These are phyloP conservation scores for Tulasnella sp. DNA, from an alignment of 768 basidiomycete species.

Conservation along the genomic window DNA sequence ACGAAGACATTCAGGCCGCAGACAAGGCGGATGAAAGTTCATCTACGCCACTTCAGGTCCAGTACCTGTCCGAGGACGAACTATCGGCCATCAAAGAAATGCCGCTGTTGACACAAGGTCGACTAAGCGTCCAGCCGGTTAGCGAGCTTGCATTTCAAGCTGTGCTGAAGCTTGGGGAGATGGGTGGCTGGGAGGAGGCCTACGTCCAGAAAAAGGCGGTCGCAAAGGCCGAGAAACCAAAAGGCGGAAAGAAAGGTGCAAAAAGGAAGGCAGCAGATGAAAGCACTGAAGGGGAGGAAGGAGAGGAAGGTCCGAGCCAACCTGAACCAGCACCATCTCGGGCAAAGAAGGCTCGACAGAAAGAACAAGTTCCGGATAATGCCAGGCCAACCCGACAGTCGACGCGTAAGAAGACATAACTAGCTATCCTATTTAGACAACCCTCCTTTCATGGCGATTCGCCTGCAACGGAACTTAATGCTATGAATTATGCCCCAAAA, in stretches of 20 bases:
- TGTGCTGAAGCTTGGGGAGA: slow-evolving; percentile 57
- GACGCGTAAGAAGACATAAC: background rate
- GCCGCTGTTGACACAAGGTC: slow-evolving; percentile 73
- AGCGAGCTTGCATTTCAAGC: slow-evolving; percentile 60
- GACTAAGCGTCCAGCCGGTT: slow-evolving; percentile 86
- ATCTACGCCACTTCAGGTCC: slow-evolving; percentile 46
- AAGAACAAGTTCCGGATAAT: background rate
- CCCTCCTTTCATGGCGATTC: background rate
- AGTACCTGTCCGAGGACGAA: slow-evolving; percentile 27
- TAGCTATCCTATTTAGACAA: background rate
- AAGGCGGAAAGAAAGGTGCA: background rate
- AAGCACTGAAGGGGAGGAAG: background rate
- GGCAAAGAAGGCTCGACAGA: slow-evolving; percentile 5
- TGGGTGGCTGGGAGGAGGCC: slow-evolving; percentile 68
- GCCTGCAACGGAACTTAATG: background rate
- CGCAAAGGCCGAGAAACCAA: background rate
- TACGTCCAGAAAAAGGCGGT: background rate
- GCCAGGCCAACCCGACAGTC: background rate
- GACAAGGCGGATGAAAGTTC: slow-evolving; percentile 56
- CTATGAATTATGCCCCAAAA: background rate
- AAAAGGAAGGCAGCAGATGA: background rate
- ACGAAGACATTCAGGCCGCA: slow-evolving; percentile 58
- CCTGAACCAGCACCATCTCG: background rate
- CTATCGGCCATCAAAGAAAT: slow-evolving; percentile 49
- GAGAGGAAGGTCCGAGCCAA: background rate